phyloP scores from a whole-genome alignment of 768 basidiomycete genomes.

The Mycena haematopus region DNA sequence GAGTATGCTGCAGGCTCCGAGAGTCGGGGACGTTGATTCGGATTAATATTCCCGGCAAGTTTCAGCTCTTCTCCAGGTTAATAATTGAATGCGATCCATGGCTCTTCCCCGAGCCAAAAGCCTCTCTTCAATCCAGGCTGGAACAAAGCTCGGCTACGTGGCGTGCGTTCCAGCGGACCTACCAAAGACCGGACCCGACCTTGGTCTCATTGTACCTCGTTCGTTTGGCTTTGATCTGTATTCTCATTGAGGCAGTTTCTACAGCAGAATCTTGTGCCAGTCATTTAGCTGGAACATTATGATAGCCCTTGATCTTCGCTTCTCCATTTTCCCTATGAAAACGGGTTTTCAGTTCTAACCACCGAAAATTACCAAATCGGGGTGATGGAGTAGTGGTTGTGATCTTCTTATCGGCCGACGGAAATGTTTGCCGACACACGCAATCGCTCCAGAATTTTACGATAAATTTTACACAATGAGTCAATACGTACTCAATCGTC shows the following conservation, averaged over 20 bases:
- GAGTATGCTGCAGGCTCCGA: neutral
- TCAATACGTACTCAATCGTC: no score
- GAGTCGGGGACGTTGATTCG: neutral
- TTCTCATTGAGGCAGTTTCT: no score
- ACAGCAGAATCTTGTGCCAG: no score
- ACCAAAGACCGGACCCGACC: neutral
- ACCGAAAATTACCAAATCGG: slow-evolving; percentile 6
- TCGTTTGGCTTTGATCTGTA: no score
- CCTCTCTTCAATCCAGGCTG: neutral
- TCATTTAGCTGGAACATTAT: no score
- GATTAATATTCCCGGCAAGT: neutral
- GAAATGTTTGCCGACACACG: neutral
- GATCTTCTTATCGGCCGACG: neutral
- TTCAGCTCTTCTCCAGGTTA: neutral
- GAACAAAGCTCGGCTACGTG: neutral
- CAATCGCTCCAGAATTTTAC: neutral
- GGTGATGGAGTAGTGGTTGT: neutral
- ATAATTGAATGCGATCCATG: neutral
- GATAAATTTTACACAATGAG: no score
- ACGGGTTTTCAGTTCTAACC: no score
- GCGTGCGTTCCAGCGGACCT: neutral
- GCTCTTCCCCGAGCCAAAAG: neutral
- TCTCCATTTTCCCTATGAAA: no score
- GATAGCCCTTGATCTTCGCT: no score
- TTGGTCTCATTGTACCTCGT: neutral